Evolutionary conservation across 768 basidiomycete species (phyloP), one percentile per base, ranked within the genome.

Genomic region (Tephrocybe sp.): DNA sequence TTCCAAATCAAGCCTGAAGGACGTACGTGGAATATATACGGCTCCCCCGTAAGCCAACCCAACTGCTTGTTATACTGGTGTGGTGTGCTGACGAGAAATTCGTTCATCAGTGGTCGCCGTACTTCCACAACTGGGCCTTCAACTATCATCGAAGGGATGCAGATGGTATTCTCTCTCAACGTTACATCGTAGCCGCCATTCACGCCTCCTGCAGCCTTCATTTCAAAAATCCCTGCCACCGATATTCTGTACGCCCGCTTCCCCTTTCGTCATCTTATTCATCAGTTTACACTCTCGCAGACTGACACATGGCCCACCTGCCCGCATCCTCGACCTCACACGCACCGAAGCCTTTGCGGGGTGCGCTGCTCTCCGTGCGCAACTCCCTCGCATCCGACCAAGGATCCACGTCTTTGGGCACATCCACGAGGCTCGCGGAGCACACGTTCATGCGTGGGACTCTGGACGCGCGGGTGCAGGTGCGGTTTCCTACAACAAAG

Each of bases 381-480:
- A 39, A 6, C 18, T 39, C 3, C 38, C 38, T 21, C 38, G 38
- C 7, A 9, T 39, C 2, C 38, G 38, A 20, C 38, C 38, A 4
- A 70, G 74, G 9, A 58, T 80, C n/a, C 78, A 79, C 53, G 60
- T 80, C 48, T 84, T 79, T 58, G 86, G 86, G 3, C 86, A 88
- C 51, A 86, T 88, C 46, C 86, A 88, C 60, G 86, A 86, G 62
- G 80, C 72, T 0, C 74, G 73, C 24, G 84, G 85, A 9, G 74
- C 73, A 0, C 58, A 70, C 34, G 66, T 76, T 11, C 73, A 74
- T 30, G 53, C 56, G 2, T 77, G 77, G 75, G 56, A 64, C 30
- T 42, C 53, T 36, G 15, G 15, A 36, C 7, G 7, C 28, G 28
- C 28, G n/a, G 34, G 34, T 12, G 34, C 18, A 39, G 10, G 3